These are phyloP conservation scores for Trametes sp. DNA, from an alignment of 1,284 basidiomycete species.

Conservation along the genomic window DNA sequence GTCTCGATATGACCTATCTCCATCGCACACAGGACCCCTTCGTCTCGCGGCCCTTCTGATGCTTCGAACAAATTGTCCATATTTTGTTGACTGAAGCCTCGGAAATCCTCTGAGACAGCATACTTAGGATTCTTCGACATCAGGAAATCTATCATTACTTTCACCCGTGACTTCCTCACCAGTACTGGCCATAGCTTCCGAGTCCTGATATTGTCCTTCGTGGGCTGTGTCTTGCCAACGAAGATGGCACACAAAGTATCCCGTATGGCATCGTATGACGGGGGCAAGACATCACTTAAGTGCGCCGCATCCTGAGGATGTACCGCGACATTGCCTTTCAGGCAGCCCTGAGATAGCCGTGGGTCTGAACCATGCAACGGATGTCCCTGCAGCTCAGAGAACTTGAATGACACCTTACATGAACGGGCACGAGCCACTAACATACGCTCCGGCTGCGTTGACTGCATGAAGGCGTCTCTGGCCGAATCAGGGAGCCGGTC, in stretches of 20 bases:
- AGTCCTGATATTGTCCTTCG: neutral
- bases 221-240: conserved; percentile 2
- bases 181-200: conserved; percentile 2
- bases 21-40: conserved; percentile 5
- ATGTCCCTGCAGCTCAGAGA: neutral
- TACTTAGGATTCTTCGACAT: neutral
- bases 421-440: neutral
- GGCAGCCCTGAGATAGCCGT: neutral
- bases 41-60: neutral
- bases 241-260: conserved; percentile 14
- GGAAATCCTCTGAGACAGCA: neutral
- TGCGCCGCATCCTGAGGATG: conserved; percentile 12
- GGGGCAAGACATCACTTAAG: conserved; percentile 3
- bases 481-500: neutral
- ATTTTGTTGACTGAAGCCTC: conserved; percentile 1
- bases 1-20: conserved; percentile 8
- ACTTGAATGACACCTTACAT: neutral
- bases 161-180: conserved; percentile 1
- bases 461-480: neutral
- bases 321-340: conserved; percentile 16
- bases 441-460: neutral
- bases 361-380: neutral
- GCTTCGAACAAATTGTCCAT: neutral
- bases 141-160: conserved; percentile 7
- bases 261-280: neutral